A percentile compares a stretch with the other conserved stretches of the same genome.
phyloP scores from a whole-genome alignment of 192 early-diverging fungal species.

The Coemansia sp. region DNA sequence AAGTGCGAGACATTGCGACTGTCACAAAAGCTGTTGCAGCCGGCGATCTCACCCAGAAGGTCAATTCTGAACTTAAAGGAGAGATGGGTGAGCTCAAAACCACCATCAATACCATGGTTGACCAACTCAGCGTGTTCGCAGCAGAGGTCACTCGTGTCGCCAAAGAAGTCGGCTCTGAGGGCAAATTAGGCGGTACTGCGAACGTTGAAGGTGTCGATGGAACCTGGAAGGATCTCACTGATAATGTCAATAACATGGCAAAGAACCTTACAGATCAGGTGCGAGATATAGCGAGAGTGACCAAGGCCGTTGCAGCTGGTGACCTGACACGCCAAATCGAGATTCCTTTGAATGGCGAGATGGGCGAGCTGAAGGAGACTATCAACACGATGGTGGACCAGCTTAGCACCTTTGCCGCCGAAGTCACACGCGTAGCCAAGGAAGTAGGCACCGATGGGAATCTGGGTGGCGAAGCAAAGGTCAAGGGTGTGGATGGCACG shows the following conservation, averaged over 20 bases:
- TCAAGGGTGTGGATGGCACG: slow-evolving; percentile 46
- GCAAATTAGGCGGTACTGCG: slow-evolving; percentile 63
- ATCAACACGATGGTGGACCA: slow-evolving; percentile 70
- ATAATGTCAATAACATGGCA: slow-evolving; percentile 68
- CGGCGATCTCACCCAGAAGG: slow-evolving; percentile 22
- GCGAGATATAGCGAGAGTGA: slow-evolving; percentile 57
- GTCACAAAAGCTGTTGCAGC: slow-evolving; percentile 18
- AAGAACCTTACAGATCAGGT: slow-evolving; percentile 62
- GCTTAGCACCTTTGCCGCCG: slow-evolving; percentile 60
- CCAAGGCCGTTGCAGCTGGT: slow-evolving; percentile 57
- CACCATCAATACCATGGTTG: slow-evolving; percentile 68
- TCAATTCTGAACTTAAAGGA: slow-evolving; percentile 27
- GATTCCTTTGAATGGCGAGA: slow-evolving; percentile 57
- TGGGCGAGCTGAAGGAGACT: slow-evolving; percentile 55
- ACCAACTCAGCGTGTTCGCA: slow-evolving; percentile 58
- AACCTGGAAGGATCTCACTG: slow-evolving; percentile 65
- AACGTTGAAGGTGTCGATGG: slow-evolving; percentile 60
- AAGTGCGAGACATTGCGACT: slow-evolving; percentile 14
- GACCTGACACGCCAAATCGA: slow-evolving; percentile 54
- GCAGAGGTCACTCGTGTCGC: slow-evolving; percentile 64
- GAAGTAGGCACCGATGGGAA: slow-evolving; percentile 69
- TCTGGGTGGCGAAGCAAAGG: slow-evolving; percentile 62
- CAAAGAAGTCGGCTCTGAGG: slow-evolving; percentile 65
- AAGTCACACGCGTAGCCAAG: slow-evolving; percentile 66
- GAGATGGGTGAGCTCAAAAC: slow-evolving; percentile 67